Percentiles rank a stretch among this genome's conserved stretches.
phyloP scores from a whole-genome alignment of 2,329 filamentous ascomycete species.

The Phaeoacremonium minimum region DNA sequence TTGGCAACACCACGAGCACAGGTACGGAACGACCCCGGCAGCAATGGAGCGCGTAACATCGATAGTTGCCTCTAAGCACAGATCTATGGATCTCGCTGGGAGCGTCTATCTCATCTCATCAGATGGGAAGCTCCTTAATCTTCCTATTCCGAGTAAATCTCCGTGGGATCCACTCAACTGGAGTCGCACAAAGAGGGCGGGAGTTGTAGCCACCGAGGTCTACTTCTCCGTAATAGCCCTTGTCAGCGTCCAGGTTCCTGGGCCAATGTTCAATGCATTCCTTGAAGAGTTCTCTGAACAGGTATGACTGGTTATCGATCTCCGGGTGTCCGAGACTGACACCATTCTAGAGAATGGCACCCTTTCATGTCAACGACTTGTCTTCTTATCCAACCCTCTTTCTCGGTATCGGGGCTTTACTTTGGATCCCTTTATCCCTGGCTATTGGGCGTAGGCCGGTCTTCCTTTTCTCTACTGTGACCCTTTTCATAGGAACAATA shows the following conservation, averaged over 20 bases:
- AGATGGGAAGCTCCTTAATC: constrained; percentile 20
- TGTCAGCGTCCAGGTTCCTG: constrained; percentile 16
- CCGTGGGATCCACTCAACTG: constrained; percentile 22
- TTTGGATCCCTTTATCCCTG: constrained; percentile 30
- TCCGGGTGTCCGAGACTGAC: neutral
- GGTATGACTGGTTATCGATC: constrained; percentile 5
- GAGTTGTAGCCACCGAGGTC: constrained; percentile 11
- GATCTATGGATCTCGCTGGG: constrained; percentile 13
- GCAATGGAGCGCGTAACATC: no score
- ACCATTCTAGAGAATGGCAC: constrained; percentile 13
- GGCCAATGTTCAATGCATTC: constrained; percentile 13
- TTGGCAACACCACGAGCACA: no score
- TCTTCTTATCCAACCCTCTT: constrained; percentile 22
- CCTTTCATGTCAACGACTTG: constrained; percentile 19
- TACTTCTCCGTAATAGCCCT: constrained; percentile 14
- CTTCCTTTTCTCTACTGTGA: constrained; percentile 20
- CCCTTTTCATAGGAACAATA: constrained; percentile 20
- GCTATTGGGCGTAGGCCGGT: constrained; percentile 30
- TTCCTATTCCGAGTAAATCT: constrained; percentile 25
- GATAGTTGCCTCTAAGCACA: constrained; percentile 7
- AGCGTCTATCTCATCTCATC: constrained; percentile 25
- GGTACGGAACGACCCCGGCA: no score
- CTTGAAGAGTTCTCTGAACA: constrained; percentile 12
- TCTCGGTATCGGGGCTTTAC: constrained; percentile 26
- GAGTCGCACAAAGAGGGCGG: constrained; percentile 12